A percentile compares a stretch with the other conserved stretches of the same genome.
These are phyloP conservation scores for Cenchrus americanus DNA, from an alignment of 176 grass and related monocot genomes.

Conservation along the genomic window DNA sequence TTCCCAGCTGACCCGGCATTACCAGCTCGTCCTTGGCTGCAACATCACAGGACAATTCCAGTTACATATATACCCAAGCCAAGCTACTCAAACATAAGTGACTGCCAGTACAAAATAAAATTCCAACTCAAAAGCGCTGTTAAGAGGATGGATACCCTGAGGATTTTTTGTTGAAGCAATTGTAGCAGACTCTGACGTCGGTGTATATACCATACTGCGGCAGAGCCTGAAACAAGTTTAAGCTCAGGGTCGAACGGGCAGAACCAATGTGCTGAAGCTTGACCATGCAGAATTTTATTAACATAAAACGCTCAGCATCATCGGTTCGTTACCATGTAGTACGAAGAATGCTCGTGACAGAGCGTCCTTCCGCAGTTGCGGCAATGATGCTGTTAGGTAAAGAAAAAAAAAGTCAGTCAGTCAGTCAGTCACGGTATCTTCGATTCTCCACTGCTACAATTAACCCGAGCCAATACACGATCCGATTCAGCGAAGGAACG, in stretches of 20 bases:
- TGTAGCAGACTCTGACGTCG: conserved; percentile 84
- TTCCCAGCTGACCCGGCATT: conserved; percentile 26
- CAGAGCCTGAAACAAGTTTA: conserved; percentile 64
- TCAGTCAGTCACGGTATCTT: background rate
- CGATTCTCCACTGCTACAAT: background rate
- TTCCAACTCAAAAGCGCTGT: background rate
- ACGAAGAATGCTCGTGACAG: conserved; percentile 92
- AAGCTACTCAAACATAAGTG: background rate
- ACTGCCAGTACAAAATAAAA: background rate
- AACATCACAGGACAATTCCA: conserved; percentile 17
- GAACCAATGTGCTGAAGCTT: background rate
- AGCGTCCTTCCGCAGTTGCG: conserved; percentile 90
- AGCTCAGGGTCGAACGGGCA: conserved; percentile 29
- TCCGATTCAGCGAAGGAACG: background rate
- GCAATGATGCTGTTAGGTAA: conserved; percentile 81
- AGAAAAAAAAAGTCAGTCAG: conserved; percentile 14
- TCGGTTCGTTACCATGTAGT: conserved; percentile 70
- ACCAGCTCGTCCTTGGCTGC: conserved; percentile 54
- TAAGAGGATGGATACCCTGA: conserved; percentile 58
- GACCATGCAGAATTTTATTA: background rate
- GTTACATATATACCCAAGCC: conserved; percentile 8
- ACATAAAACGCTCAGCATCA: background rate
- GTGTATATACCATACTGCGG: conserved; percentile 89
- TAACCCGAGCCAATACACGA: background rate
- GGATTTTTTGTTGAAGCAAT: conserved; percentile 80